Conservation (phyloP, 176 grass and related monocot genomes). For the Oryza glaberrima region DNA sequence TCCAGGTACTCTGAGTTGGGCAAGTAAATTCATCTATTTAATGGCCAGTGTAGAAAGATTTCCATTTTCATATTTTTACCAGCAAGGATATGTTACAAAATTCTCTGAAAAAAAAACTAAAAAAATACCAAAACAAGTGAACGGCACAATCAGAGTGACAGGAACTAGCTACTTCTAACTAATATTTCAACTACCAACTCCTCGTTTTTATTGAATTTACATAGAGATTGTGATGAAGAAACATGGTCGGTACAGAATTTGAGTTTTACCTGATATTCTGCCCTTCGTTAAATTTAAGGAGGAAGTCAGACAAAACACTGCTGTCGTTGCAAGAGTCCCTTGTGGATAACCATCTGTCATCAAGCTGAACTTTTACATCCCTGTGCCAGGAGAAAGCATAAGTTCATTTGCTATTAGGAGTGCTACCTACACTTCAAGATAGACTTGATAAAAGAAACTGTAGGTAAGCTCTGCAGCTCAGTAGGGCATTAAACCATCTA, state of each 20-base stretch:
- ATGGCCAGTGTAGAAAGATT: not conserved
- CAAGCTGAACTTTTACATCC: constrained; percentile 75
- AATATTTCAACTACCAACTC: not conserved
- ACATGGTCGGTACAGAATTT: not conserved
- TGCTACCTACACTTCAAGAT: not conserved
- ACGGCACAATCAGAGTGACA: not conserved
- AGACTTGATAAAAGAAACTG: constrained; percentile 1
- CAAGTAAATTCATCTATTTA: not conserved
- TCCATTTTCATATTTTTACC: not conserved
- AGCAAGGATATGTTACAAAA: not conserved
- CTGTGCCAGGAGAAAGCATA: constrained; percentile 34
- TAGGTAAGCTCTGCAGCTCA: not conserved
- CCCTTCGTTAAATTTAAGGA: constrained; percentile 56
- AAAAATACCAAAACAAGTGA: not conserved
- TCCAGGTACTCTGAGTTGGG: not conserved
- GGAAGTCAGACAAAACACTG: constrained; percentile 64
- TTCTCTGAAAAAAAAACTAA: not conserved
- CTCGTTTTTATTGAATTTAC: not conserved
- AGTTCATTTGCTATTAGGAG: not conserved
- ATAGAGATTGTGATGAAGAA: not conserved
- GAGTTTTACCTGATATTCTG: constrained; percentile 43
- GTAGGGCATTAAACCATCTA: not conserved
- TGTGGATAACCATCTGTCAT: constrained; percentile 68
- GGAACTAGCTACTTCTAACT: not conserved
- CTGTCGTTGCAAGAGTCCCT: constrained; percentile 77